Evolutionary conservation across 106 monocot genomes (phyloP).

Genomic region (Xerophyta viscosa): DNA sequence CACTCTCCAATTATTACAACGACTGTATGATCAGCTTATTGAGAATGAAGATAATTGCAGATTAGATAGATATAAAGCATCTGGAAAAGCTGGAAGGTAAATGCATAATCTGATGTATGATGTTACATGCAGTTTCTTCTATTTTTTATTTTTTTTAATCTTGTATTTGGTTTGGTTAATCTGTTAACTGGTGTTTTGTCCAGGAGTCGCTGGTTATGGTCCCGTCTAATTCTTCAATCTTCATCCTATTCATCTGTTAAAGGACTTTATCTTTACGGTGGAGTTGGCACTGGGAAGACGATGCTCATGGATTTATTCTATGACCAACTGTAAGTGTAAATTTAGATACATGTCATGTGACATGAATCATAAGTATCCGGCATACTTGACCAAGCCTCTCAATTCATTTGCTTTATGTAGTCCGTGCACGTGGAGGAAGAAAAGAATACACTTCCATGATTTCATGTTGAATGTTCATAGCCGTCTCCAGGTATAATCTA

Average conservation of each 20-base stretch:
- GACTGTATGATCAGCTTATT: slow-evolving; percentile 65
- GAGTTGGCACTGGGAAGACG: slow-evolving; percentile 96
- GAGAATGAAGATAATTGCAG: slow-evolving; percentile 59
- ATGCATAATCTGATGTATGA: not conserved
- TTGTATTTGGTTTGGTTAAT: not conserved
- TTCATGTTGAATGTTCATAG: slow-evolving; percentile 97
- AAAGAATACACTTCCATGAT: slow-evolving; percentile 98
- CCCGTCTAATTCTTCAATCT: slow-evolving; percentile 69
- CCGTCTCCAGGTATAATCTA: slow-evolving; percentile 62
- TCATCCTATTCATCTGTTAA: slow-evolving; percentile 64
- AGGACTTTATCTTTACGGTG: slow-evolving; percentile 93
- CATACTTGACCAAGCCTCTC: not conserved
- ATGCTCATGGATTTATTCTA: slow-evolving; percentile 99
- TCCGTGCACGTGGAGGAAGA: slow-evolving; percentile 85
- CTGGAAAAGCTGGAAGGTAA: slow-evolving; percentile 62
- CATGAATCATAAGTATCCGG: no score
- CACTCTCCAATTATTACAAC: slow-evolving; percentile 54
- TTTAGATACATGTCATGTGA: not conserved
- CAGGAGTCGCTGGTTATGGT: slow-evolving; percentile 87
- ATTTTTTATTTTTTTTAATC: not conserved
- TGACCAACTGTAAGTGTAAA: slow-evolving; percentile 72
- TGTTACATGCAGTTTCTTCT: no score
- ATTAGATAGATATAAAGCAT: slow-evolving; percentile 75
- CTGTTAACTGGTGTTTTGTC: not conserved
- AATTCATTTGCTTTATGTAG: slow-evolving; percentile 21